Conservation (phyloP, 331 rosid species). For the Erythrophleum ivorense region DNA sequence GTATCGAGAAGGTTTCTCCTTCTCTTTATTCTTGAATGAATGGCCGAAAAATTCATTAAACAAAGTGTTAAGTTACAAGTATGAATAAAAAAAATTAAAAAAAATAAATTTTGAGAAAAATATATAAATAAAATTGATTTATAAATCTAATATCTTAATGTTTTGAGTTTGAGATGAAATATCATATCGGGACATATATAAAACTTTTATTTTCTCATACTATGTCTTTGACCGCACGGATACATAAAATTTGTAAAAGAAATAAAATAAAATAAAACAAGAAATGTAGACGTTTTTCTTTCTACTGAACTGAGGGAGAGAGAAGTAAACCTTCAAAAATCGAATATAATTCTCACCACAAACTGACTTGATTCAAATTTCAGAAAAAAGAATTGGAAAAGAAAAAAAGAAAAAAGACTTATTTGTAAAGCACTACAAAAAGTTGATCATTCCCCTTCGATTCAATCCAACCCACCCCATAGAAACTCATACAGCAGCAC, state of each 20-base stretch:
- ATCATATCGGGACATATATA: no score
- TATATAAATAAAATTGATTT: no score
- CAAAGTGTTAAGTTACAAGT: no score
- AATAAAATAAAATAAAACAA: background rate
- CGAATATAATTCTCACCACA: conserved; percentile 45
- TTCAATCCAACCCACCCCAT: conserved; percentile 38
- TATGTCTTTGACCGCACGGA: background rate
- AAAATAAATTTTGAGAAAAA: no score
- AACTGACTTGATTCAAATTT: conserved; percentile 38
- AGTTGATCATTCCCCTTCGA: background rate
- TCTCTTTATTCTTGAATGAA: no score
- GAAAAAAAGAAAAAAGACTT: conserved; percentile 31
- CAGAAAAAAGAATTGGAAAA: background rate
- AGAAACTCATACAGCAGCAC: conserved; percentile 26
- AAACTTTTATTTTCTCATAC: background rate
- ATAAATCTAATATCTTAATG: no score
- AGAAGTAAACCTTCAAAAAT: conserved; percentile 6
- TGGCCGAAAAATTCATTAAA: no score
- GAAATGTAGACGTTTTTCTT: background rate
- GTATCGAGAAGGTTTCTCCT: no score
- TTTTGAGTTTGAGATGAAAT: no score
- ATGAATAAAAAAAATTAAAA: no score
- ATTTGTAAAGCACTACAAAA: conserved; percentile 51
- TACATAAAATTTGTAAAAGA: background rate
- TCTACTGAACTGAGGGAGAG: background rate